Percentiles rank a stretch among this genome's conserved stretches.
phyloP scores from a whole-genome alignment of 2,329 filamentous ascomycete species.

The Pyrenochaeta sp. region DNA sequence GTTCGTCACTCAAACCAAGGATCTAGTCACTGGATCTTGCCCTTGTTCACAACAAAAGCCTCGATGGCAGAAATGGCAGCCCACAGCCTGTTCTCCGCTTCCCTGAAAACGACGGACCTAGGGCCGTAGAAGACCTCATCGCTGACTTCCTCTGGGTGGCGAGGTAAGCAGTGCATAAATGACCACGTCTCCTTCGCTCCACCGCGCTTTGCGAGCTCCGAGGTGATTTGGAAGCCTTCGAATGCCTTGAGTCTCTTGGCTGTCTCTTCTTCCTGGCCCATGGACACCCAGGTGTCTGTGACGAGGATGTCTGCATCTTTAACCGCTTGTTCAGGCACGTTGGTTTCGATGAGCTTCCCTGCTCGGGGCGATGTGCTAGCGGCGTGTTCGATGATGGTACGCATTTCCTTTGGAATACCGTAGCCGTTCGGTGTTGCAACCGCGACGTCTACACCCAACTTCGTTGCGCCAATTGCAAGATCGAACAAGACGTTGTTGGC shows the following conservation, averaged over 20 bases:
- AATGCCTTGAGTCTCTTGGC: slow-evolving; percentile 81
- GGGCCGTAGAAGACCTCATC: slow-evolving; percentile 94
- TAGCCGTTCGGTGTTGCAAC: slow-evolving; percentile 89
- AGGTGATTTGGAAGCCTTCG: slow-evolving; percentile 88
- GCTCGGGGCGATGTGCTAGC: slow-evolving; percentile 63
- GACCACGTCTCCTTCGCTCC: slow-evolving; percentile 91
- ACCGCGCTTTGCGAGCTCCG: slow-evolving; percentile 80
- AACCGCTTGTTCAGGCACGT: slow-evolving; percentile 81
- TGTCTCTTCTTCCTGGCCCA: slow-evolving; percentile 93
- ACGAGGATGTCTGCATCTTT: slow-evolving; percentile 88
- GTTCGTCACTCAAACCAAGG: slow-evolving; percentile 33
- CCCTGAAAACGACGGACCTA: slow-evolving; percentile 86
- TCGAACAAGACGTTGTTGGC: slow-evolving; percentile 98
- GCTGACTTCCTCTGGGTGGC: slow-evolving; percentile 89
- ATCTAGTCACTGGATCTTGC: slow-evolving; percentile 66
- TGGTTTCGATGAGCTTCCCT: slow-evolving; percentile 77
- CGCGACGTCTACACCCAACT: slow-evolving; percentile 84
- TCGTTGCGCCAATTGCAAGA: slow-evolving; percentile 84
- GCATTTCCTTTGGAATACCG: slow-evolving; percentile 78
- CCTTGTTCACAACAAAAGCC: slow-evolving; percentile 93
- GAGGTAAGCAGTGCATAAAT: slow-evolving; percentile 97
- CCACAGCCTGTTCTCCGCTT: slow-evolving; percentile 95
- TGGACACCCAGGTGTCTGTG: slow-evolving; percentile 97
- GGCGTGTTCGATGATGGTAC: slow-evolving; percentile 72
- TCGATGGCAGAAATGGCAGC: slow-evolving; percentile 85